These are phyloP conservation scores for Aspergillus fischeri DNA, from an alignment of 2,329 filamentous ascomycete species.

Conservation along the genomic window DNA sequence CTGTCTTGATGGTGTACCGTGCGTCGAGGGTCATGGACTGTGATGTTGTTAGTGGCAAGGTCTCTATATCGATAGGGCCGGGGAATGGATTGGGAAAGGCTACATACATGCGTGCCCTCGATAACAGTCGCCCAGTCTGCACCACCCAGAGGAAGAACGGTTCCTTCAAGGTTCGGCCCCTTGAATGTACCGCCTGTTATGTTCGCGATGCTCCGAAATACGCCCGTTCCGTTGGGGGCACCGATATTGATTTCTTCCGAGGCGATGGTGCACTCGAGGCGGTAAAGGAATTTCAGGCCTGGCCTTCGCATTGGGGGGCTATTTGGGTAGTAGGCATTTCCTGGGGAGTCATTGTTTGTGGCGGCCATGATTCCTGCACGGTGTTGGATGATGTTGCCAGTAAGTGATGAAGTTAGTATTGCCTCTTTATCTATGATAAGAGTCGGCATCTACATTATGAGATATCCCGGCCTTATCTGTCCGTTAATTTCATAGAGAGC, in stretches of 20 bases:
- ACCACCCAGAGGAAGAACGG: constrained; percentile 17
- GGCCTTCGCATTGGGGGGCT: constrained; percentile 24
- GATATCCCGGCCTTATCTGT: too few species aligned
- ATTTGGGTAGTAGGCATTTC: constrained; percentile 18
- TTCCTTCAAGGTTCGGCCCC: constrained; percentile 18
- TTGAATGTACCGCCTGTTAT: constrained; percentile 21
- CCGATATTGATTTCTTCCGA: too few species aligned
- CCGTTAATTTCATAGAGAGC: too few species aligned
- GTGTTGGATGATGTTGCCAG: too few species aligned
- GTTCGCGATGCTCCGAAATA: constrained; percentile 20
- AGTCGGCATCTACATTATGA: too few species aligned
- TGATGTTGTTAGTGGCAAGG: background rate
- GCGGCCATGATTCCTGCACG: background rate
- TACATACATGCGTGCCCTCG: constrained; percentile 21
- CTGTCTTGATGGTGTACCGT: constrained; percentile 20
- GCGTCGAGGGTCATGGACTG: constrained; percentile 23
- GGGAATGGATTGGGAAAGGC: too few species aligned
- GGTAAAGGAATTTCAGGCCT: constrained; percentile 18
- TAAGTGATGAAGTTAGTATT: too few species aligned
- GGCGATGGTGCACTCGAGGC: too few species aligned
- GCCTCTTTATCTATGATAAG: too few species aligned
- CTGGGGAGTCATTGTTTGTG: constrained; percentile 11
- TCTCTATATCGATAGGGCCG: too few species aligned
- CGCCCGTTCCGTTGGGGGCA: background rate
- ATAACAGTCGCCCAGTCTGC: constrained; percentile 22